These are phyloP conservation scores for Neonectria hederae DNA, from an alignment of 2,329 filamentous ascomycete species.

Conservation along the genomic window DNA sequence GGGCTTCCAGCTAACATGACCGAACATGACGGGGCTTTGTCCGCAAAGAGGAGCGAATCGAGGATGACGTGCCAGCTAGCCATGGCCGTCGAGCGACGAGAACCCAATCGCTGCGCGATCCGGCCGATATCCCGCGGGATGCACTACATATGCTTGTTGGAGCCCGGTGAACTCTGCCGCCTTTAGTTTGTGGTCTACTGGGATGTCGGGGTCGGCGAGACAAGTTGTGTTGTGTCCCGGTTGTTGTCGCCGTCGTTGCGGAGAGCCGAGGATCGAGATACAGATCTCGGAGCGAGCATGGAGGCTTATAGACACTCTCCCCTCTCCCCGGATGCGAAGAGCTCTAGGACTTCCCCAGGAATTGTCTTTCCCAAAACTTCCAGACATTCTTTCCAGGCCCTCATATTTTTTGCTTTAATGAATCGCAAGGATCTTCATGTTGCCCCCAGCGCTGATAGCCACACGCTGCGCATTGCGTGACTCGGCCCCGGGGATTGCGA, in stretches of 20 bases:
- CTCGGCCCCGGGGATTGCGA: constrained; percentile 38
- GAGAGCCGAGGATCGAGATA: neutral
- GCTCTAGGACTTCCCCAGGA: neutral
- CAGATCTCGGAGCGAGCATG: neutral
- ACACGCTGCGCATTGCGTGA: constrained; percentile 36
- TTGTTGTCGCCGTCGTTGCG: neutral
- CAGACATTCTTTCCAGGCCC: neutral
- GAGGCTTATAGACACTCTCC: neutral
- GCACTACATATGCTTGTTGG: constrained; percentile 14
- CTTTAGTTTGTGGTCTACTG: neutral
- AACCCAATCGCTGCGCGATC: constrained; percentile 34
- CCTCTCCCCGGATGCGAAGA: neutral
- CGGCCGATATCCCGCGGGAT: constrained; percentile 33
- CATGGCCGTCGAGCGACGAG: neutral
- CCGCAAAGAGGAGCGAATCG: constrained; percentile 17
- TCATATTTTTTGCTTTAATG: neutral
- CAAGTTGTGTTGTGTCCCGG: neutral
- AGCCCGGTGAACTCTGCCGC: neutral
- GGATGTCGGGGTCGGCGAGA: neutral
- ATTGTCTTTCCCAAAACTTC: neutral
- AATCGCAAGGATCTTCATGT: neutral
- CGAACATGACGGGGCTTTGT: constrained; percentile 21
- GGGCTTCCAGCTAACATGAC: constrained; percentile 19
- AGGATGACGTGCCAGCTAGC: constrained; percentile 35
- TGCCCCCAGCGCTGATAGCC: neutral